Base-by-base conservation (phyloP, 805 yeast genomes). In the Yarrowia sp. region DNA sequence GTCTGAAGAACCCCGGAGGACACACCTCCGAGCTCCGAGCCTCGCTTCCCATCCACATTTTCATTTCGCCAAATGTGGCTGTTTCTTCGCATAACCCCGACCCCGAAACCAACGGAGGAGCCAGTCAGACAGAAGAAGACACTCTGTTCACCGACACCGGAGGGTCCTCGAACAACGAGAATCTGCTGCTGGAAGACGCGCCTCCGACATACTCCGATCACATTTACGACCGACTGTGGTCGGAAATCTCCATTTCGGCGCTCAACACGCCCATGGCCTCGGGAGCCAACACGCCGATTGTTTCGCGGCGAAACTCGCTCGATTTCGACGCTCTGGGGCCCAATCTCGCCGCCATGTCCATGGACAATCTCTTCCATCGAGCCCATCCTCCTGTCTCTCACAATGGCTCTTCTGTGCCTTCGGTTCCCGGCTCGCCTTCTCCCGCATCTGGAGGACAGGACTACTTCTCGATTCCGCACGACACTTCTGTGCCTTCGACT, bases 1-100 rank as follows among this genome's bases (percentile, higher is more conserved):
- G 91, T 1, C 81, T 95, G 70, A 78, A 86, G 47, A 94, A 95
- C 75, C 89, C 96, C 0, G 98, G 92, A 76, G 97, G 97, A 2
- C 98, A 94, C 75, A 87, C 89, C 2, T 91, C 97, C 0, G 98
- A 93, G 76, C 81, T 94, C 63, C 82, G 98, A 39, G 98, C 98
- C 0, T 89, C 97, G 0, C 80, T 94, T 70, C 98, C 98, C 0
- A 82, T 94, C 4, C 84, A 83, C 36, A 76, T 91, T 40, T 91
- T 89, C 76, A 88, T 92, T 33, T 64, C 67, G 14, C 67, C 67
- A 1, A 64, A 52, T 20, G 67, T 64, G 14, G 49, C 67, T 4
- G 60, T 64, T 5, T 64, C 67, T 1, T 39, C 60, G 12, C 50
- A 50, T 19, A 49, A 64, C 9, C 66, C 55, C 2, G 66, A 61